Conservation (phyloP, 1,139 yeast genomes). For the Trichomonascaceae sp. region DNA sequence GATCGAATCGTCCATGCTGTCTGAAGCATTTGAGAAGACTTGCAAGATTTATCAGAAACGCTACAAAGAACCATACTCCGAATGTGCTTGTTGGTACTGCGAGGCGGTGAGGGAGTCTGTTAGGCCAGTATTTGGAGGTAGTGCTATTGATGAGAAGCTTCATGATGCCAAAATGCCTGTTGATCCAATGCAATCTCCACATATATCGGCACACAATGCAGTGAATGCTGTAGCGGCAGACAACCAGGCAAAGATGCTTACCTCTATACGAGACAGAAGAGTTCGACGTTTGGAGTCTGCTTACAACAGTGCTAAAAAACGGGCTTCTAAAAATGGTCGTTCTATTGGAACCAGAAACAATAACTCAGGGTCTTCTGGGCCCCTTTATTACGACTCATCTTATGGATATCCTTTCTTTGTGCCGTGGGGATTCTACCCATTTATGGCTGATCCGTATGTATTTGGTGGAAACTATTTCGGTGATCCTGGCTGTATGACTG, state of each 20-base stretch:
- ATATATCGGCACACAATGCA: slow-evolving; percentile 20
- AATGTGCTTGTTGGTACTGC: slow-evolving; percentile 33
- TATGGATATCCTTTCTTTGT: slow-evolving; percentile 9
- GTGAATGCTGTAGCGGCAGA: slow-evolving; percentile 6
- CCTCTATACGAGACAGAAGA: neutral
- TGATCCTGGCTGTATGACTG: slow-evolving; percentile 9
- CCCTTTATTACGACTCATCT: neutral
- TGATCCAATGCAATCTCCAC: slow-evolving; percentile 12
- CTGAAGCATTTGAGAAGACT: slow-evolving; percentile 26
- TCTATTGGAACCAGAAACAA: slow-evolving; percentile 12
- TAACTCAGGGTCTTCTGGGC: slow-evolving; percentile 4
- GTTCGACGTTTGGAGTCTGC: neutral
- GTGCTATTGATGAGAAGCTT: neutral
- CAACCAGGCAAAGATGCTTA: neutral
- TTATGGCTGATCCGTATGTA: slow-evolving; percentile 7
- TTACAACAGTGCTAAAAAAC: neutral
- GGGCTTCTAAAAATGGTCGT: slow-evolving; percentile 8
- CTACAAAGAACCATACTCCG: slow-evolving; percentile 28
- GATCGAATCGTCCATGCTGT: slow-evolving; percentile 26
- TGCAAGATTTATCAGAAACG: slow-evolving; percentile 22
- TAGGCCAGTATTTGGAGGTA: slow-evolving; percentile 7
- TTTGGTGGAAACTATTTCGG: slow-evolving; percentile 1
- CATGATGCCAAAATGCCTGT: slow-evolving; percentile 1
- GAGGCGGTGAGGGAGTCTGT: slow-evolving; percentile 21
- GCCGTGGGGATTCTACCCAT: slow-evolving; percentile 8